Evolutionary conservation across 1,284 basidiomycete species (phyloP).

Genomic region (Leucoagaricus sp.): DNA sequence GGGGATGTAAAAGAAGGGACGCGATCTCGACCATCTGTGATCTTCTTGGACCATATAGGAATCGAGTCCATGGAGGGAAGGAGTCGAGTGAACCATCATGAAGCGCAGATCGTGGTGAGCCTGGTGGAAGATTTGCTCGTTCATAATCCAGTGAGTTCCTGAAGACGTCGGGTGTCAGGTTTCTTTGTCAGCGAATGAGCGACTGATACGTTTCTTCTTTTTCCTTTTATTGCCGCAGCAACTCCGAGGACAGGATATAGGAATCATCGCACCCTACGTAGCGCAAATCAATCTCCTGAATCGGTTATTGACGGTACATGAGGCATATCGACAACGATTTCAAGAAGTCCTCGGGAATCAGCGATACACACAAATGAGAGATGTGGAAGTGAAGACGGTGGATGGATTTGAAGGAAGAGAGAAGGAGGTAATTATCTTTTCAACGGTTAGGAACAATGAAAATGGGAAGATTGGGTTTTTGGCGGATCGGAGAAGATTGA

Average conservation of each 20-base stretch:
- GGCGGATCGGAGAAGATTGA: conserved; percentile 84
- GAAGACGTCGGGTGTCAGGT: too few species aligned
- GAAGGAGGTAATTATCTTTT: conserved; percentile 90
- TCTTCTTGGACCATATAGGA: conserved; percentile 79
- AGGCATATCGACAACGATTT: conserved; percentile 53
- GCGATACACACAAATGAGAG: conserved; percentile 60
- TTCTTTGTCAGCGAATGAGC: not conserved
- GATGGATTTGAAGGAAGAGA: conserved; percentile 95
- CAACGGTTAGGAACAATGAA: conserved; percentile 82
- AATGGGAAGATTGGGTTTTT: conserved; percentile 84
- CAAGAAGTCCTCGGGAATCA: conserved; percentile 57
- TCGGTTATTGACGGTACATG: conserved; percentile 60
- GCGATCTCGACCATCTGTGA: conserved; percentile 49
- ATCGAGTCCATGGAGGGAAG: conserved; percentile 65
- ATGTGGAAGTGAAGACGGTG: conserved; percentile 85
- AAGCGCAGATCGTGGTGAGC: conserved; percentile 76
- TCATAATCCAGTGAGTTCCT: conserved; percentile 63
- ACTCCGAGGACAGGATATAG: conserved; percentile 74
- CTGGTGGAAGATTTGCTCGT: conserved; percentile 78
- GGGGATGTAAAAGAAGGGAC: not conserved
- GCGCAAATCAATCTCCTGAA: conserved; percentile 77
- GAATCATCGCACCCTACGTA: conserved; percentile 86
- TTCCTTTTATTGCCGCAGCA: conserved; percentile 39
- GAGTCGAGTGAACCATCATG: conserved; percentile 74
- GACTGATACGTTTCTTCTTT: not conserved